A percentile compares a stretch with the other conserved stretches of the same genome.
phyloP scores from a whole-genome alignment of 78 protist genomes.

The Polysphondylium violaceum region DNA sequence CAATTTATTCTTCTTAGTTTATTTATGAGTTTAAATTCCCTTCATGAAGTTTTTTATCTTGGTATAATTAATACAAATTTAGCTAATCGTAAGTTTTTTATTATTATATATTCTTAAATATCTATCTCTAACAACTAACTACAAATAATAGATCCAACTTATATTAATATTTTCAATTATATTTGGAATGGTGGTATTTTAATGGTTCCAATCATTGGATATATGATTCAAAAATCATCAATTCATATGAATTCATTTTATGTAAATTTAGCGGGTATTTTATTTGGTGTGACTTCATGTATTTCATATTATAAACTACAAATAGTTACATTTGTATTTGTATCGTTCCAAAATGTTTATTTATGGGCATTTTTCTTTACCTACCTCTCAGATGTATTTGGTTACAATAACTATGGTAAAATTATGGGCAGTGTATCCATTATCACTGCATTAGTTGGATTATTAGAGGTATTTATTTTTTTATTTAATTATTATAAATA shows the following conservation, averaged over 20 bases:
- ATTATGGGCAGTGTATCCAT: conserved; percentile 55
- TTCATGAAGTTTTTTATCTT: conserved; percentile 44
- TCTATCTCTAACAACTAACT: background rate
- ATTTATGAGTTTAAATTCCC: conserved; percentile 54
- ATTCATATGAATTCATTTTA: conserved; percentile 16
- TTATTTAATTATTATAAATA: background rate
- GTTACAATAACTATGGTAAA: conserved; percentile 73
- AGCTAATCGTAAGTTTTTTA: background rate
- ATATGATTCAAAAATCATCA: conserved; percentile 21
- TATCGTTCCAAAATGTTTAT: conserved; percentile 56
- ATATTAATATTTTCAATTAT: conserved; percentile 54
- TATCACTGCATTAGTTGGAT: conserved; percentile 54
- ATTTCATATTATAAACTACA: conserved; percentile 16
- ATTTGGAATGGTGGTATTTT: conserved; percentile 59
- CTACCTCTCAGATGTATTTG: conserved; percentile 55
- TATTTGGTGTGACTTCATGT: conserved; percentile 53
- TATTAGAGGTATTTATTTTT: conserved; percentile 54
- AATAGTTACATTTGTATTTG: conserved; percentile 25
- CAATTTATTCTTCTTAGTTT: conserved; percentile 30
- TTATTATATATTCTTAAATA: background rate
- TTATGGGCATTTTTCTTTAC: conserved; percentile 65
- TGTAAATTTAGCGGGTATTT: conserved; percentile 22
- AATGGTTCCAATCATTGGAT: conserved; percentile 44
- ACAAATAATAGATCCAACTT: background rate
- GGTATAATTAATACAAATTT: conserved; percentile 44